phyloP scores from a whole-genome alignment of 2,329 filamentous ascomycete species.

The Cladosporium sp. region DNA sequence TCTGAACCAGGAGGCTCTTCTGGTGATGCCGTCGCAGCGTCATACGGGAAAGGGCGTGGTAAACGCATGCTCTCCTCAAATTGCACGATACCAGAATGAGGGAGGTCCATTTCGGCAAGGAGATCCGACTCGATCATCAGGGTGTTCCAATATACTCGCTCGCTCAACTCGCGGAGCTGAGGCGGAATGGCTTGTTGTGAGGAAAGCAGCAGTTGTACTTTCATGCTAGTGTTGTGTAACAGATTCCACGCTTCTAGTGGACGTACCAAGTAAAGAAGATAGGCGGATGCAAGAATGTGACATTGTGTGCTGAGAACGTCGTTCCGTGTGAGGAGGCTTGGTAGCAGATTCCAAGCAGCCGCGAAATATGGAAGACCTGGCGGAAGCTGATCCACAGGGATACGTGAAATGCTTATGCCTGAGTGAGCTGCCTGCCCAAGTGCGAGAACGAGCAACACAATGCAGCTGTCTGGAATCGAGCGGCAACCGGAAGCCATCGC shows the following conservation, averaged over 20 bases:
- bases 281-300: conserved; percentile 74
- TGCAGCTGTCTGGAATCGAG: conserved; percentile 76
- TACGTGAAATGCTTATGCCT: conserved; percentile 66
- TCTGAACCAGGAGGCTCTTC: conserved; percentile 53
- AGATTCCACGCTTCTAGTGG: conserved; percentile 81
- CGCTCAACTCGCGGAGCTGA: conserved; percentile 67
- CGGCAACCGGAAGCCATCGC: conserved; percentile 72
- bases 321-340: conserved; percentile 74
- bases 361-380: conserved; percentile 77
- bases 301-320: conserved; percentile 75
- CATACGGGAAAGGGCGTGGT: conserved; percentile 68
- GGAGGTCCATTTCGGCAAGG: conserved; percentile 72
- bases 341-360: conserved; percentile 72
- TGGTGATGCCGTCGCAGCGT: conserved; percentile 53
- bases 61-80: conserved; percentile 77
- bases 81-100: conserved; percentile 76
- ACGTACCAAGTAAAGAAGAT: conserved; percentile 76
- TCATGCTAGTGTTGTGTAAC: conserved; percentile 74
- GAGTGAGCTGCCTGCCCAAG: conserved; percentile 71
- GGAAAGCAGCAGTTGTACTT: conserved; percentile 73
- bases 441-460: conserved; percentile 72
- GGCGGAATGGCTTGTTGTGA: conserved; percentile 66
- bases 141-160: conserved; percentile 81
- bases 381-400: conserved; percentile 64
- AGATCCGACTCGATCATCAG: conserved; percentile 75